Evolutionary conservation across 2,329 filamentous ascomycete species (phyloP).

Genomic region (Chlorencoelia australis): DNA sequence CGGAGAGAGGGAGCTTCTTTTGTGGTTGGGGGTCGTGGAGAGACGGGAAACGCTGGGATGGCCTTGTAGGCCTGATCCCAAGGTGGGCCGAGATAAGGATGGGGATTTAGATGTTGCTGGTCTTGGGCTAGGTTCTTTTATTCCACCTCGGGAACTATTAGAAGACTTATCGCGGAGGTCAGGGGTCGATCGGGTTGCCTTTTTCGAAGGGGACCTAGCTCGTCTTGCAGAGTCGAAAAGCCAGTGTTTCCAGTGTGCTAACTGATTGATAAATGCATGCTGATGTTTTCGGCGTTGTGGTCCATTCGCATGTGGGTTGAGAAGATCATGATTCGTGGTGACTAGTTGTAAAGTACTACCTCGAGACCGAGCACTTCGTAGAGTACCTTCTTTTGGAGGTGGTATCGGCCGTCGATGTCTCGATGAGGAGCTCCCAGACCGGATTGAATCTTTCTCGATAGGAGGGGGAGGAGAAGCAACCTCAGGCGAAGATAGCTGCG

Average conservation of each 20-base stretch:
- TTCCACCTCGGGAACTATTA: constrained; percentile 31
- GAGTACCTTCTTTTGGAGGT: constrained; percentile 72
- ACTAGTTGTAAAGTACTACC: constrained; percentile 84
- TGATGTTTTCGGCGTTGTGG: constrained; percentile 44
- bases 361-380: constrained; percentile 60
- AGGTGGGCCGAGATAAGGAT: constrained; percentile 27
- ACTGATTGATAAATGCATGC: constrained; percentile 54
- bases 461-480: constrained; percentile 50
- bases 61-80: constrained; percentile 25
- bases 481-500: constrained; percentile 25
- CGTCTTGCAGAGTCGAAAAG: constrained; percentile 58
- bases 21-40: constrained; percentile 40
- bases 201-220: constrained; percentile 43
- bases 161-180: constrained; percentile 43
- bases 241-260: constrained; percentile 62
- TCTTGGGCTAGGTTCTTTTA: constrained; percentile 45
- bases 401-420: constrained; percentile 64
- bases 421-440: constrained; percentile 70
- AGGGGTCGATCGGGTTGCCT: constrained; percentile 40
- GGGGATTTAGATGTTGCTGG: constrained; percentile 45
- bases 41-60: constrained; percentile 27
- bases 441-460: constrained; percentile 67
- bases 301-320: constrained; percentile 37
- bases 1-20: constrained; percentile 75
- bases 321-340: constrained; percentile 52